Evolutionary conservation across 805 yeast genomes (phyloP).

Genomic region (Sugiyamaella boreocaroliniensis): DNA sequence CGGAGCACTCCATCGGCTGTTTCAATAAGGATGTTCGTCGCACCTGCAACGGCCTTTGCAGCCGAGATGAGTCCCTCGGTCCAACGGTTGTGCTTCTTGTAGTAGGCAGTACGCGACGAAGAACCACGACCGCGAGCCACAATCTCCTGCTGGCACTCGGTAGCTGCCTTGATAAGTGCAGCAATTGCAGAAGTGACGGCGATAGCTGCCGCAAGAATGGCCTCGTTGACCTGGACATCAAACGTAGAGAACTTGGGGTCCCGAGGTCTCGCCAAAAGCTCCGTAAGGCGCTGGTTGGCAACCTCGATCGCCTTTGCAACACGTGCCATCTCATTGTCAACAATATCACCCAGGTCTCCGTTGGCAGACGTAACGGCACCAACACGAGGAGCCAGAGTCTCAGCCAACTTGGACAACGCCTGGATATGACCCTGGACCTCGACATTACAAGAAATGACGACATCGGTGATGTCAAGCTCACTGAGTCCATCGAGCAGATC

Average conservation of each 20-base stretch:
- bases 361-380: constrained; percentile 23
- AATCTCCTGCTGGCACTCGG: constrained; percentile 76
- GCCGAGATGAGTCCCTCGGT: constrained; percentile 90
- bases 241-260: constrained; percentile 49
- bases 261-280: constrained; percentile 42
- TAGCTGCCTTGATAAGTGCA: constrained; percentile 63
- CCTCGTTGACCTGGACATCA: constrained; percentile 65
- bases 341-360: constrained; percentile 57
- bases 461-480: constrained; percentile 65
- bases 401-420: constrained; percentile 47
- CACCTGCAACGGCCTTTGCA: constrained; percentile 75
- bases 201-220: constrained; percentile 69
- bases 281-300: constrained; percentile 56
- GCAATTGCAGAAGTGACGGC: constrained; percentile 76
- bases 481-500: constrained; percentile 42
- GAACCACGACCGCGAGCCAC: constrained; percentile 64
- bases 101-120: constrained; percentile 62
- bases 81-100: constrained; percentile 85
- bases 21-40: constrained; percentile 72
- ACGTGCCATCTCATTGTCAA: constrained; percentile 63
- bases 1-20: constrained; percentile 82
- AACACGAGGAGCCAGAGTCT: constrained; percentile 46
- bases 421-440: constrained; percentile 69
- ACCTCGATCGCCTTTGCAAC: constrained; percentile 64
- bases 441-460: constrained; percentile 67